Evolutionary conservation across 495 filamentous ascomycete genomes (phyloP), one percentile per base, ranked within the genome.

Genomic region (Penicillium macrosclerotiorum): DNA sequence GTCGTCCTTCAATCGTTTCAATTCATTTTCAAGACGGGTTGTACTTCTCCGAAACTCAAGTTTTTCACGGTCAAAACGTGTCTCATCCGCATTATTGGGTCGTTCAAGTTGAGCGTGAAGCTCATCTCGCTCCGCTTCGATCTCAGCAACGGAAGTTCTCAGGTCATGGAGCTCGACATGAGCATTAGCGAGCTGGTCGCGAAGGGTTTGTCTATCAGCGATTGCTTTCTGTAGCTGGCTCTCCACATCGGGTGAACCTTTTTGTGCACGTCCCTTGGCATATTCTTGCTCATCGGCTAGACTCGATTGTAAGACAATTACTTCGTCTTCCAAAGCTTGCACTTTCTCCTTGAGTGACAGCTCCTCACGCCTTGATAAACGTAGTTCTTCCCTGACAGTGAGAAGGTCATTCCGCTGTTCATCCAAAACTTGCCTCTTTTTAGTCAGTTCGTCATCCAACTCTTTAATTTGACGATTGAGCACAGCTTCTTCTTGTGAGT

Each of bases 321-420:
- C 73, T 58, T 94, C 88, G 49, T 91, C 88, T 57, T 92, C 86
- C 12, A 94, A 60, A n/a, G 75, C 80, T 51, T 87, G 79, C 7
- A 86, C 67, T 53, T 84, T 89, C 35, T 89, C 83, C 31, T 73
- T 71, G 22, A 89, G 69, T 1, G 71, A 63, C 41, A 79, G 74
- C 62, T 82, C 79, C 27, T 85, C 81, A 12, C 84, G 78, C 52
- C 82, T 76, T 36, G 78, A 79, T 36, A 83, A 65, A 20, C 84
- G 82, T 8, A 88, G 74, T 13, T 90, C 83, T 53, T 92, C 84
- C 33, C 77, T 79, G 18, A 79, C 72, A 6, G 70, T 55, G 7
- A 84, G 76, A 11, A 87, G 67, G 34, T 90, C 81, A 30, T 72
- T 68, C 37, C 76, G 68, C 37, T 77, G 67, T 38, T 76, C 72